phyloP scores from a whole-genome alignment of 129 eudicot genomes.

The Artemisia tridentata region DNA sequence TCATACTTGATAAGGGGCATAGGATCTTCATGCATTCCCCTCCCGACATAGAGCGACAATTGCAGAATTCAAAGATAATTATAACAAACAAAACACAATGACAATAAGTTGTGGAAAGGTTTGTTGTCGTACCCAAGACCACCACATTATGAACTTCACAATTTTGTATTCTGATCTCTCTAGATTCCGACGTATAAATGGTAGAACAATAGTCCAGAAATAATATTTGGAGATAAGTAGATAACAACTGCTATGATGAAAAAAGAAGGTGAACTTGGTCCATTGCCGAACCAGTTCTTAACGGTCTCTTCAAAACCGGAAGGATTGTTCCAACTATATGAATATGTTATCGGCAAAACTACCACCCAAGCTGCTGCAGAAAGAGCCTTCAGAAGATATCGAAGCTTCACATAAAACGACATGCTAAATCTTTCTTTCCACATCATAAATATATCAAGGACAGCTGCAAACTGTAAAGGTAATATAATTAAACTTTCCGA shows the following conservation, averaged over 20 bases:
- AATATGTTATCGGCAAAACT: slow-evolving; percentile 77
- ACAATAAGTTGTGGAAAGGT: slow-evolving; percentile 13
- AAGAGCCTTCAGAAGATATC: slow-evolving; percentile 72
- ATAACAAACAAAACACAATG: neutral
- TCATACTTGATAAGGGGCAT: slow-evolving; percentile 80
- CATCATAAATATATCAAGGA: slow-evolving; percentile 65
- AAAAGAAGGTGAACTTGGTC: slow-evolving; percentile 61
- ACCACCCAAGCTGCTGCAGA: slow-evolving; percentile 90
- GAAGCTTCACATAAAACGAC: slow-evolving; percentile 76
- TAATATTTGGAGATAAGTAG: slow-evolving; percentile 84
- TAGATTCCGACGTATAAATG: slow-evolving; percentile 69
- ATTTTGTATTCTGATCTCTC: slow-evolving; percentile 80
- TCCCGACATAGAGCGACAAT: slow-evolving; percentile 96
- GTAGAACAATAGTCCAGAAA: slow-evolving; percentile 77
- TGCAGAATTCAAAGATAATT: slow-evolving; percentile 33
- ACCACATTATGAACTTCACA: slow-evolving; percentile 88
- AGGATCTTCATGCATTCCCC: slow-evolving; percentile 95
- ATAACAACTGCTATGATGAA: slow-evolving; percentile 69
- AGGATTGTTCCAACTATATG: slow-evolving; percentile 83
- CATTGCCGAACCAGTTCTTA: slow-evolving; percentile 76
- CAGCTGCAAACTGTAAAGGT: slow-evolving; percentile 47
- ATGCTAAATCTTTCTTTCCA: slow-evolving; percentile 89
- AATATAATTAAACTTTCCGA: slow-evolving; percentile 8
- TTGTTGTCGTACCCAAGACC: slow-evolving; percentile 77
- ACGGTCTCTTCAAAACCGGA: slow-evolving; percentile 73